These are phyloP conservation scores for Rhodotorula sp. DNA, from an alignment of 1,284 basidiomycete genomes.

Conservation along the genomic window DNA sequence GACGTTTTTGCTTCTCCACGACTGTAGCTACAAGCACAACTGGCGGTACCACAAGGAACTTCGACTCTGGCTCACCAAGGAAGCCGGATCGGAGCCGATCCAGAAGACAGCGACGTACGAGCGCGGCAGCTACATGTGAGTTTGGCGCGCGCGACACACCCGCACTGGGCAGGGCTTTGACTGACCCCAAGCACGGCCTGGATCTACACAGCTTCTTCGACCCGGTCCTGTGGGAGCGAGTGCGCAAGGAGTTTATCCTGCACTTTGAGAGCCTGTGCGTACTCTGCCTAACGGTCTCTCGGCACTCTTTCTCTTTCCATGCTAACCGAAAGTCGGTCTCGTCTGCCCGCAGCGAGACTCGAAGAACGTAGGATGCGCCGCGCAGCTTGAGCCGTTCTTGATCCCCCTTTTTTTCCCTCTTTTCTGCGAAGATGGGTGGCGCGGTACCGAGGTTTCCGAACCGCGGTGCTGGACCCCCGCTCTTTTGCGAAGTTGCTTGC, in stretches of 20 bases:
- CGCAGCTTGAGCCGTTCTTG: constrained; percentile 1
- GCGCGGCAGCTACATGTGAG: constrained; percentile 72
- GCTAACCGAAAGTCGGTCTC: background rate
- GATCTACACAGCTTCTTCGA: constrained; percentile 66
- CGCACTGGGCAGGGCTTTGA: no score
- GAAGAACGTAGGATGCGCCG: background rate
- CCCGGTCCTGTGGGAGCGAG: constrained; percentile 77
- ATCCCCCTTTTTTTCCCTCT: background rate
- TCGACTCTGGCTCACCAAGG: constrained; percentile 92
- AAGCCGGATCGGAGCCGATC: constrained; percentile 73
- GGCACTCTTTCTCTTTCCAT: no score
- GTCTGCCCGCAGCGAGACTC: background rate
- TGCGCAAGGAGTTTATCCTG: constrained; percentile 36
- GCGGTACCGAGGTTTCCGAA: no score
- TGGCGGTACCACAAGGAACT: constrained; percentile 98
- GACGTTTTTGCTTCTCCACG: no score
- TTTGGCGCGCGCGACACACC: background rate
- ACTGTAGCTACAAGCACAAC: constrained; percentile 79
- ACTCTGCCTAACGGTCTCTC: background rate
- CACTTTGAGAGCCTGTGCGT: constrained; percentile 20
- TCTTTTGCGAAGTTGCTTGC: background rate
- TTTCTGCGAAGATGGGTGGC: background rate
- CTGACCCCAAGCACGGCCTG: background rate
- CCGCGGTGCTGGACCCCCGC: no score
- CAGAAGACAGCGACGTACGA: constrained; percentile 87